Base-by-base conservation (phyloP, 352 stramenopile species). In the Achlya hypogyna region DNA sequence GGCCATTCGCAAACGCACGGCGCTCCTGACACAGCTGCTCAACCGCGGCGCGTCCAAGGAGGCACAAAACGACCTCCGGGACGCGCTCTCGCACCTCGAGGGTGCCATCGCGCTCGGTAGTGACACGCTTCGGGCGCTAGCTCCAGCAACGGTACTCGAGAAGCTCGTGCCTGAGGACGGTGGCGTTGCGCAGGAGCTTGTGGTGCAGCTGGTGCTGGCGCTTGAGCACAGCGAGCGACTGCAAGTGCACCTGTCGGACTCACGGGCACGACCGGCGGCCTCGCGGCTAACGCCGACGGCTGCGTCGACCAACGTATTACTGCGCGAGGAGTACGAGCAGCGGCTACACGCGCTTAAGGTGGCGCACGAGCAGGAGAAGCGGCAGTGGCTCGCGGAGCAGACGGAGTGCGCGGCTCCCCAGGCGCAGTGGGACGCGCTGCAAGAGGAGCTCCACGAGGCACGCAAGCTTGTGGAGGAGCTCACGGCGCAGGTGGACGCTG, bases 401-500 rank as follows among this genome's bases (percentile, higher is more conserved):
- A 69, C 79, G 20, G 47, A 78, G 5, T 31, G 40, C 10, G n/a
- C 14, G 31, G 47, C 52, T 23, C 49, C 28, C 49, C 51, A 66
- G n/a, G 70, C 69, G 23, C 38, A 28, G 23, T 58, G 51, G 47
- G 60, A 51, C 22, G 47, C 14, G n/a, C 23, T 20, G 9, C 38
- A 67, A n/a, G 23, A 56, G 6, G 42, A 67, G 27, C 38, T 67
- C 4, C 38, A 22, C 10, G 60, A 67, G 6, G 22, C 51, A 18
- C 23, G 32, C 18, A n/a, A 32, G 34, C 62, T 82, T 49, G 53
- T 88, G 5, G 16, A 63, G 0, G 53, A 70, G 6, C 68, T 87
- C 28, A 69, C 81, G 59, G 51, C 73, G 9, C 74, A 69, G 29
- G 58, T 81, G 14, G 75, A 80, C 45, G 75, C 63, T 27, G 73